A percentile compares a stretch with the other conserved stretches of the same genome.
Evolutionary conservation across 441 rosid genomes (phyloP).

Genomic region (Mallotus repandus): DNA sequence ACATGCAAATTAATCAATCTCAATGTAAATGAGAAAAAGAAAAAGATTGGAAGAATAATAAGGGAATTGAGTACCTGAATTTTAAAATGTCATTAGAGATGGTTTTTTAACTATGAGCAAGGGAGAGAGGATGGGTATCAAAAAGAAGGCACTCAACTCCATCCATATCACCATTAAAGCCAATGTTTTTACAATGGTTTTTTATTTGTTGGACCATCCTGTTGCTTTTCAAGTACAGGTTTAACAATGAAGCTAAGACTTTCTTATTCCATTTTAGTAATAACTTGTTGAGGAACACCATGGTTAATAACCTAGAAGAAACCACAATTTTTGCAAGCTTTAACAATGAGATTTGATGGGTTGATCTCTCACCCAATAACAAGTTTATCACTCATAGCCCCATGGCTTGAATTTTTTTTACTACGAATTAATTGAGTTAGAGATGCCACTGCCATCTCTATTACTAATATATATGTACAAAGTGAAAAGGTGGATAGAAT

Average conservation of each 20-base stretch:
- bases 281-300: conserved; percentile 44
- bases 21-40: too few relatives aligned
- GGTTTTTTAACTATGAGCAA: conserved; percentile 36
- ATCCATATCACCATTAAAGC: conserved; percentile 74
- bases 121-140: conserved; percentile 43
- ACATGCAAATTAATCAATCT: too few relatives aligned
- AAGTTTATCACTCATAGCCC: conserved; percentile 71
- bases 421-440: conserved; percentile 25
- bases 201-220: conserved; percentile 40
- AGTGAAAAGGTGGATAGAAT: not conserved
- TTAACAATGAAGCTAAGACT: conserved; percentile 53
- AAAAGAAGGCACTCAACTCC: conserved; percentile 79
- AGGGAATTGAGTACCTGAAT: conserved; percentile 46
- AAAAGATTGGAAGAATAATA: not conserved
- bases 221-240: conserved; percentile 53
- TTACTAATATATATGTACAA: too few relatives aligned
- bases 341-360: conserved; percentile 49
- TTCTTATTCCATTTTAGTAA: conserved; percentile 57
- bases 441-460: conserved; percentile 60
- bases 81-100: conserved; percentile 44
- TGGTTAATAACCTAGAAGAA: conserved; percentile 85
- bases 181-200: conserved; percentile 69
- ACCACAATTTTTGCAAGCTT: conserved; percentile 65
- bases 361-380: conserved; percentile 37
- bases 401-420: conserved; percentile 36